Evolutionary conservation across 345 rosid species (phyloP).

Genomic region (Populus euphratica): DNA sequence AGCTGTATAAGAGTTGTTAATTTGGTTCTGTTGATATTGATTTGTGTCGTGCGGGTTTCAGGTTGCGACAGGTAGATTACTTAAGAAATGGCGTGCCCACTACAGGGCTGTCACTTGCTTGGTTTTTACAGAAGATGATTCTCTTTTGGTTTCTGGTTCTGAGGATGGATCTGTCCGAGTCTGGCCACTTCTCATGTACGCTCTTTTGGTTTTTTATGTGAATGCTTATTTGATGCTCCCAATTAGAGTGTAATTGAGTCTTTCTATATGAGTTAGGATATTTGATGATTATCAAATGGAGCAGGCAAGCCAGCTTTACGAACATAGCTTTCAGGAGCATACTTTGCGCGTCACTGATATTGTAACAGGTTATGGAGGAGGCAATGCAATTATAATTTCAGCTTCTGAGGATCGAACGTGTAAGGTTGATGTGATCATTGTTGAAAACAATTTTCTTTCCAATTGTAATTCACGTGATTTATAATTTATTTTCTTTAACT

Average conservation of each 20-base stretch:
- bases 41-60: slow-evolving; percentile 14
- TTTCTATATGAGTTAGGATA: slow-evolving; percentile 41
- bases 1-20: background rate
- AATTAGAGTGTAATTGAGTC: background rate
- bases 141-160: slow-evolving; percentile 74
- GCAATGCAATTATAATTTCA: slow-evolving; percentile 64
- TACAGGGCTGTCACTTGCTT: slow-evolving; percentile 65
- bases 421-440: slow-evolving; percentile 46
- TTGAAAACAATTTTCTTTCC: background rate
- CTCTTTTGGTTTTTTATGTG: background rate
- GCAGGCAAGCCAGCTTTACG: slow-evolving; percentile 51
- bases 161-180: slow-evolving; percentile 75
- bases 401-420: slow-evolving; percentile 85
- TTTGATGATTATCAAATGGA: slow-evolving; percentile 59
- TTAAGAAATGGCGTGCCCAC: slow-evolving; percentile 85
- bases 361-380: slow-evolving; percentile 63
- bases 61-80: slow-evolving; percentile 74
- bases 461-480: background rate
- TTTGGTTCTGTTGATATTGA: background rate
- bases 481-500: background rate
- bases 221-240: background rate
- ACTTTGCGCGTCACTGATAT: slow-evolving; percentile 57
- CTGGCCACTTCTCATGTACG: slow-evolving; percentile 74
- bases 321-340: slow-evolving; percentile 57
- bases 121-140: slow-evolving; percentile 69